Base-by-base conservation (phyloP, 208 protist genomes). In the Blechomonas ayalai region DNA sequence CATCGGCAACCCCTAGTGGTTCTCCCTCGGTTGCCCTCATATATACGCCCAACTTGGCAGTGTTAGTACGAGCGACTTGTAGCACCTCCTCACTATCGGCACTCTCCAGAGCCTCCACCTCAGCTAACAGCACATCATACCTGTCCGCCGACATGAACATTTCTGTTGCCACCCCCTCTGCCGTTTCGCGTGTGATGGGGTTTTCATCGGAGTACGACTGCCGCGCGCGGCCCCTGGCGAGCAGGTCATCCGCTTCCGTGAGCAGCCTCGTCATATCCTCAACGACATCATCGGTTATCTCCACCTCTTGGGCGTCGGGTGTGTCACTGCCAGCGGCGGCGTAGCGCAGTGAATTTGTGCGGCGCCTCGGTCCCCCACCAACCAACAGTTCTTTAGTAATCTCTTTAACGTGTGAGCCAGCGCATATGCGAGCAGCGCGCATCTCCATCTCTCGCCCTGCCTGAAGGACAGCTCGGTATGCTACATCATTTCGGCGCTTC, bases 231-330 rank as follows among this genome's bases (percentile, higher is more conserved):
- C 59, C 62, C 2, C 38, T 45, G 5, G 52, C 37, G 3, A 84
- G 40, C 5, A 77, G 33, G 4, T 55, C 25, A 26, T 62, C 53
- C n/a, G 48, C 65, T 24, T 67, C 56, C 4, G 40, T 15, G 18
- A 68, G 35, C n/a, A 73, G 10, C 43, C 26, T 43, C 25, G 37
- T 55, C 20, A 62, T 32, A 22, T 56, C 38, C 5, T 45, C 22
- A 12, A 58, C 4, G 22, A n/a, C n/a, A n/a, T n/a, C n/a, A n/a
- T n/a, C n/a, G n/a, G n/a, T n/a, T n/a, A 72, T 18, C 16, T 49
- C 41, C 8, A n/a, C 37, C 8, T 47, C 45, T 29, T 32, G 16
- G 12, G 20, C 44, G 8, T 54, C 25, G 41, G 36, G 6, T 37
- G 4, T 3, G 13, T 25, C 22, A 8, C n/a, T n/a, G n/a, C n/a